These are phyloP conservation scores for Colletotrichum truncatum DNA, from an alignment of 2,329 filamentous ascomycete species.

Conservation along the genomic window DNA sequence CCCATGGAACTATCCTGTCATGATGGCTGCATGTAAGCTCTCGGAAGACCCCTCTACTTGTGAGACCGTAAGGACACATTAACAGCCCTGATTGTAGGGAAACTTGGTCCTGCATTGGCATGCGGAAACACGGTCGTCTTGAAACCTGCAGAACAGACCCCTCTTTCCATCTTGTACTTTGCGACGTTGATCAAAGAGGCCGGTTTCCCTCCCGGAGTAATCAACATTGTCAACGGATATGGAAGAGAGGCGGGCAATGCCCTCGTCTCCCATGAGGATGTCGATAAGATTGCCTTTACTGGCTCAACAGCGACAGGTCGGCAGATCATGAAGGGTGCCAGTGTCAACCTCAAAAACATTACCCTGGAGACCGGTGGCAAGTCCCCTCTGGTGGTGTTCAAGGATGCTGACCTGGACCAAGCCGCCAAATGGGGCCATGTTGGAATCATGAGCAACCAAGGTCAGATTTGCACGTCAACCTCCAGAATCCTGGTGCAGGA, in stretches of 20 bases:
- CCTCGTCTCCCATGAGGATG: constrained; percentile 71
- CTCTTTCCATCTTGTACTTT: constrained; percentile 71
- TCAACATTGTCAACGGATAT: constrained; percentile 80
- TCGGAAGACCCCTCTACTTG: too few relatives aligned
- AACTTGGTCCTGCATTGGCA: constrained; percentile 76
- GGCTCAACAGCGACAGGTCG: constrained; percentile 78
- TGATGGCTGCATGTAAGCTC: constrained; percentile 39
- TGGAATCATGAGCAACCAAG: constrained; percentile 68
- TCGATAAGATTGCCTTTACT: constrained; percentile 84
- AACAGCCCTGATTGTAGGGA: constrained; percentile 53
- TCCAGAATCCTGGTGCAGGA: constrained; percentile 73
- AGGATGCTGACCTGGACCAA: constrained; percentile 72
- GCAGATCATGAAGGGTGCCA: constrained; percentile 79
- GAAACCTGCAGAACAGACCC: constrained; percentile 75
- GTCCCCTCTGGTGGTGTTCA: constrained; percentile 70
- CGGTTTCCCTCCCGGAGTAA: constrained; percentile 80
- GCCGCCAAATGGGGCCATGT: constrained; percentile 67
- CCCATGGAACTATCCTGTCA: constrained; percentile 77
- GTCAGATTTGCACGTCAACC: constrained; percentile 73
- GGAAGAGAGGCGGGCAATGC: constrained; percentile 75
- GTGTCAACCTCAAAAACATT: constrained; percentile 72
- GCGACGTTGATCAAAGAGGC: constrained; percentile 75
- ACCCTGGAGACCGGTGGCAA: constrained; percentile 76
- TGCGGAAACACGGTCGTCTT: constrained; percentile 71
- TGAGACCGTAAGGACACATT: too few relatives aligned